Percentiles rank a stretch among this genome's conserved stretches.
Evolutionary conservation across 768 basidiomycete species (phyloP).

Genomic region (Auricularia heimuer): DNA sequence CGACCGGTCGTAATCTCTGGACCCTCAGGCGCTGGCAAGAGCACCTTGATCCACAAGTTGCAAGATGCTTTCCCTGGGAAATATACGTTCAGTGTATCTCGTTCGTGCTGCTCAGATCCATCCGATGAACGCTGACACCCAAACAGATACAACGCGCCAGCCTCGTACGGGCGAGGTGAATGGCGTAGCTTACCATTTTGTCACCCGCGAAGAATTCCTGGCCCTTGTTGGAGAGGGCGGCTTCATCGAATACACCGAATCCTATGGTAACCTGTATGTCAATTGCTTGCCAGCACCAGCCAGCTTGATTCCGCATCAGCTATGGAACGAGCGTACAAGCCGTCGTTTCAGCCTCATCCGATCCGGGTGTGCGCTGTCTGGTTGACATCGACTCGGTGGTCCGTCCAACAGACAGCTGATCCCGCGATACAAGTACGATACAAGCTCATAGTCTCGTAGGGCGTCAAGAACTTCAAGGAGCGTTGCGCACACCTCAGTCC

Average conservation of each 20-base stretch:
- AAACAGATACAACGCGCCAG: constrained; percentile 32
- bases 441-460: constrained; percentile 15
- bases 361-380: constrained; percentile 28
- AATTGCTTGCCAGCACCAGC: neutral
- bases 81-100: constrained; percentile 37
- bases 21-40: constrained; percentile 38
- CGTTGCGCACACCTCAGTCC: constrained; percentile 31
- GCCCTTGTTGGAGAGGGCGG: constrained; percentile 27
- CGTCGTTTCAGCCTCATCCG: constrained; percentile 6
- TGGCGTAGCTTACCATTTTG: constrained; percentile 36
- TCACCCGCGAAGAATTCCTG: constrained; percentile 29
- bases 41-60: constrained; percentile 33
- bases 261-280: constrained; percentile 27
- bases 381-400: constrained; percentile 40
- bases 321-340: neutral
- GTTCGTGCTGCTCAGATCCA: constrained; percentile 12
- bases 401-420: neutral
- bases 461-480: constrained; percentile 32
- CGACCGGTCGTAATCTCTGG: constrained; percentile 34
- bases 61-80: constrained; percentile 29
- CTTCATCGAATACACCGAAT: constrained; percentile 39
- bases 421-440: neutral
- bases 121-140: neutral
- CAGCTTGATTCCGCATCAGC: neutral
- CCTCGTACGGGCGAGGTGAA: constrained; percentile 33